Conservation (phyloP, 345 rosid genomes). For the Eucalyptus guilfoylei region DNA sequence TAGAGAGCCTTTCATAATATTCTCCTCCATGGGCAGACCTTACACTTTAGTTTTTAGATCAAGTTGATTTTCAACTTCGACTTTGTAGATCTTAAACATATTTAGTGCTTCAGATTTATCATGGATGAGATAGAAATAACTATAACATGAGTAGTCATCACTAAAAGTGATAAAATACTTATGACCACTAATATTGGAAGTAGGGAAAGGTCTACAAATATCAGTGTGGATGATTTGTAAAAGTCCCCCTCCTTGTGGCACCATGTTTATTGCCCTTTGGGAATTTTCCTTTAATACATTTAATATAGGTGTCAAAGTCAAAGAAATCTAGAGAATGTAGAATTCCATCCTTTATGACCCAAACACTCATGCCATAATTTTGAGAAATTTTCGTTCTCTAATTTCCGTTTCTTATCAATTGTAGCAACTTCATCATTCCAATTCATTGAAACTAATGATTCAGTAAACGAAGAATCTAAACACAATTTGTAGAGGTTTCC, state of each 20-base stretch:
- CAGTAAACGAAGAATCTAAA: neutral
- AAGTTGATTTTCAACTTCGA: neutral
- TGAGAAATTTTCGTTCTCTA: neutral
- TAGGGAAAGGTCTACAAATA: neutral
- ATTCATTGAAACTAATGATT: neutral
- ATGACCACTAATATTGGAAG: neutral
- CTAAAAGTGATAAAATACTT: neutral
- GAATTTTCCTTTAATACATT: neutral
- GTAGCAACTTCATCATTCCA: neutral
- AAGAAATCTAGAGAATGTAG: neutral
- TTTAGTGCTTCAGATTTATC: neutral
- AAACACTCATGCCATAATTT: neutral
- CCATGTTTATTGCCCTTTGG: neutral
- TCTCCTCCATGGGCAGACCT: neutral
- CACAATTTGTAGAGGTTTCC: neutral
- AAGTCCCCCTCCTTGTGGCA: neutral
- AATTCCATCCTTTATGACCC: neutral
- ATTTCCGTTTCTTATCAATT: neutral
- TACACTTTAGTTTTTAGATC: neutral
- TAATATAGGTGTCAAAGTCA: neutral
- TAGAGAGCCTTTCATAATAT: neutral
- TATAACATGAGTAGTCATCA: neutral
- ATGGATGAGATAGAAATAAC: neutral
- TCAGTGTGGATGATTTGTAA: neutral
- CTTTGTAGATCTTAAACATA: neutral